Evolutionary conservation across 371 early-diverging fungal species (phyloP).

Genomic region (Mortierella sp.): DNA sequence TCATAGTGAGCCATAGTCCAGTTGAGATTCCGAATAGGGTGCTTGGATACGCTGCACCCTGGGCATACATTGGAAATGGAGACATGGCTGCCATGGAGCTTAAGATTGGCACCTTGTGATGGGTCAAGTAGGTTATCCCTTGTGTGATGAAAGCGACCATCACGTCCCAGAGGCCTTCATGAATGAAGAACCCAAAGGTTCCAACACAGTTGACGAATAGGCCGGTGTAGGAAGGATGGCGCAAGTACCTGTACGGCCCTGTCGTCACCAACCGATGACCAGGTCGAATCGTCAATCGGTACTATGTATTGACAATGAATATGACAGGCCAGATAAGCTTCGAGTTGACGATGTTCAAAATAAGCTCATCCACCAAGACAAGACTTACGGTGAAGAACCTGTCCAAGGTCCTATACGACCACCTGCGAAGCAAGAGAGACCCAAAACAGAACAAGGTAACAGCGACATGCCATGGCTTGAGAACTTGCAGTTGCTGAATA

Average conservation of each 20-base stretch:
- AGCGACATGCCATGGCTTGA: conserved; percentile 15
- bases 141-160: neutral
- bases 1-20: neutral
- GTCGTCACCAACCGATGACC: conserved; percentile 11
- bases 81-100: neutral
- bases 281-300: conserved; percentile 14
- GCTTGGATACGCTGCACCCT: neutral
- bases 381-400: conserved; percentile 22
- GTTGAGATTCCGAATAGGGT: neutral
- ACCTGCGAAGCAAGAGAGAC: conserved; percentile 3
- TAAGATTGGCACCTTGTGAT: neutral
- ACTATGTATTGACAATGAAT: no score
- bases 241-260: conserved; percentile 25
- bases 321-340: no score
- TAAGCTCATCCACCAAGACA: neutral
- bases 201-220: neutral
- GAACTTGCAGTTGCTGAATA: conserved; percentile 4
- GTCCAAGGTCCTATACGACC: conserved; percentile 20
- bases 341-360: no score
- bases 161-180: conserved; percentile 11
- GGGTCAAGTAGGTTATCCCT: neutral
- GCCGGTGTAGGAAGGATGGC: conserved; percentile 23
- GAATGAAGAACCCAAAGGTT: neutral
- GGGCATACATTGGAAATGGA: neutral
- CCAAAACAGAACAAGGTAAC: neutral